phyloP scores from a whole-genome alignment of 2,329 filamentous ascomycete genomes.

The Endoconidiophora laricicola region DNA sequence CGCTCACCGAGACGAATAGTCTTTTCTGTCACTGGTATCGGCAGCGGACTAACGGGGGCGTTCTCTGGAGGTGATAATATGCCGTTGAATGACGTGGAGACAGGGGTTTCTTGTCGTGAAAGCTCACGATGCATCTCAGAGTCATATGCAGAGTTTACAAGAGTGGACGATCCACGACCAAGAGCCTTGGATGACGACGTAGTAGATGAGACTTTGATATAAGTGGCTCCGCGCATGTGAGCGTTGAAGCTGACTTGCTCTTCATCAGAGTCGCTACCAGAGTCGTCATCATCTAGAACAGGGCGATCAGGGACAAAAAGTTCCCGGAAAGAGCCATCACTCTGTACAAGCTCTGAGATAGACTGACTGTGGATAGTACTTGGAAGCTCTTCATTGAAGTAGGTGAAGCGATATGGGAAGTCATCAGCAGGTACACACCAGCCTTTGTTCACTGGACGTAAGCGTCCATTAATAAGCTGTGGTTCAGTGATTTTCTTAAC shows the following conservation, averaged over 20 bases:
- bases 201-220: conserved; percentile 4
- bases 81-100: conserved; percentile 1
- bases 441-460: conserved; percentile 60
- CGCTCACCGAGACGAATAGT: conserved; percentile 54
- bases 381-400: conserved; percentile 94
- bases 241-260: conserved; percentile 13
- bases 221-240: conserved; percentile 9
- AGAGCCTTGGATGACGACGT: conserved; percentile 1
- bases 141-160: neutral
- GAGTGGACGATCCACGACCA: conserved; percentile 1
- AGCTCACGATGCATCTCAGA: conserved; percentile 1
- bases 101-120: conserved; percentile 1
- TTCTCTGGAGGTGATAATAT: neutral
- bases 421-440: conserved; percentile 88
- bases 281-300: conserved; percentile 55
- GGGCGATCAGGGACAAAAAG: conserved; percentile 82
- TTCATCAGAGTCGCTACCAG: conserved; percentile 25
- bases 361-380: conserved; percentile 93
- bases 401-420: conserved; percentile 85
- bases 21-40: conserved; percentile 21
- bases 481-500: conserved; percentile 90
- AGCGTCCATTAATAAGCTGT: conserved; percentile 73
- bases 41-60: conserved; percentile 1
- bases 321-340: conserved; percentile 67
- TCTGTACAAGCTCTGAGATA: conserved; percentile 81